A percentile compares a stretch with the other conserved stretches of the same genome.
These are phyloP conservation scores for Fraxinus quadrangulata DNA, from an alignment of 257 asterid species.

Conservation along the genomic window DNA sequence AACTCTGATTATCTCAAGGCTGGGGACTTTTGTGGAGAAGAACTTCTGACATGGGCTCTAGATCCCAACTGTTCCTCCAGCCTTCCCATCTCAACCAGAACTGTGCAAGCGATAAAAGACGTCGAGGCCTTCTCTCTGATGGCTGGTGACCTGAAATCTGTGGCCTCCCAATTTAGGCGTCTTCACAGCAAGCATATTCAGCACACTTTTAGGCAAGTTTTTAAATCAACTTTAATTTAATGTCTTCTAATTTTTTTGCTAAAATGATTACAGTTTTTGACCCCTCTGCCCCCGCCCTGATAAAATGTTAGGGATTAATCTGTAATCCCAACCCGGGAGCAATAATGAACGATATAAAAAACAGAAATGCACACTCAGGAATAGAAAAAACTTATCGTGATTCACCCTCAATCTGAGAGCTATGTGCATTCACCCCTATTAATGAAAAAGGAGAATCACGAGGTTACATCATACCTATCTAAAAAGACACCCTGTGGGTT, in stretches of 20 bases:
- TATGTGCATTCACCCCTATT: not conserved
- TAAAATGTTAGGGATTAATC: not conserved
- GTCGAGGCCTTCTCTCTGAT: constrained; percentile 49
- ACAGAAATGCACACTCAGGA: not conserved
- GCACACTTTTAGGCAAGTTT: constrained; percentile 41
- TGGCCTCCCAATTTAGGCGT: constrained; percentile 46
- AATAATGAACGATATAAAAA: not conserved
- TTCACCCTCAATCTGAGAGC: not conserved
- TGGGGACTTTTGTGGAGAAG: constrained; percentile 59
- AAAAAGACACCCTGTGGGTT: too few species aligned
- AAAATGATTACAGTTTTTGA: not conserved
- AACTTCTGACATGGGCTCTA: constrained; percentile 58
- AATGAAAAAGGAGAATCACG: not conserved
- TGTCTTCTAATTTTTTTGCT: too few species aligned
- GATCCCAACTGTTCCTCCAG: constrained; percentile 49
- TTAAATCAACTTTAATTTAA: not conserved
- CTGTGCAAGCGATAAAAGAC: constrained; percentile 44
- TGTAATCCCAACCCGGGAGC: not conserved
- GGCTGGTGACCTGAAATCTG: constrained; percentile 43
- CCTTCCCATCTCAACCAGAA: constrained; percentile 57
- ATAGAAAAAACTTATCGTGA: not conserved
- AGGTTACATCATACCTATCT: not conserved
- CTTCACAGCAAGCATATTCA: constrained; percentile 50
- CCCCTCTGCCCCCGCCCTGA: not conserved
- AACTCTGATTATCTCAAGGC: constrained; percentile 51